Evolutionary conservation across 2,329 filamentous ascomycete genomes (phyloP).

Genomic region (Macrophomina pseudophaseolina): DNA sequence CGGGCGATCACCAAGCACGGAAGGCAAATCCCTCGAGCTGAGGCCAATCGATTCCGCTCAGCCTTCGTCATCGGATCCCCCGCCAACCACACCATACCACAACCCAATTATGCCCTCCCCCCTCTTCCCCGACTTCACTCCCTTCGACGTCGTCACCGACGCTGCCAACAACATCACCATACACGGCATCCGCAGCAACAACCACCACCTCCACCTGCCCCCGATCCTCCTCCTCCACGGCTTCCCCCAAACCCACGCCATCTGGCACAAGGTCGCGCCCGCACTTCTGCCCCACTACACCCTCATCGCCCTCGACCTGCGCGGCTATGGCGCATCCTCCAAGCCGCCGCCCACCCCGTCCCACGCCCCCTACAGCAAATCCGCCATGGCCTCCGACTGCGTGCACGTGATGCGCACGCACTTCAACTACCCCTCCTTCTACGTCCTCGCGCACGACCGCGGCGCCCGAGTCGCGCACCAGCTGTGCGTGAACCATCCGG

Average conservation of each 20-base stretch:
- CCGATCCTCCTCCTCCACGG: conserved; percentile 56
- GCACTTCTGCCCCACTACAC: conserved; percentile 49
- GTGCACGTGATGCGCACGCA: conserved; percentile 50
- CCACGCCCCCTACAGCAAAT: conserved; percentile 51
- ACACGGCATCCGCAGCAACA: conserved; percentile 42
- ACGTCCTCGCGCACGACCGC: conserved; percentile 62
- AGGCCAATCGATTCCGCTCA: conserved; percentile 14
- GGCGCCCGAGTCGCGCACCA: conserved; percentile 62
- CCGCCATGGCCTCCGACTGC: conserved; percentile 56
- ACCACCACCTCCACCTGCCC: conserved; percentile 43
- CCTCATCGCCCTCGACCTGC: conserved; percentile 55
- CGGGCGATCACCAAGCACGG: neutral
- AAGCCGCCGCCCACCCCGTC: conserved; percentile 43
- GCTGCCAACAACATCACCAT: conserved; percentile 46
- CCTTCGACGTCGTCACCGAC: conserved; percentile 18
- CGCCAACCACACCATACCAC: neutral
- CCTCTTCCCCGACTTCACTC: conserved; percentile 20
- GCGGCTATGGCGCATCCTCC: conserved; percentile 59
- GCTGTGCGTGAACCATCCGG: conserved; percentile 55
- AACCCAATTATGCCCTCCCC: neutral
- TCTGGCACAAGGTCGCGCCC: conserved; percentile 57
- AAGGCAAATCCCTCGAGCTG: neutral
- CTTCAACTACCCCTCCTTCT: conserved; percentile 41
- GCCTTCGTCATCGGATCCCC: neutral
- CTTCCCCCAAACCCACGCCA: conserved; percentile 59